A percentile compares a stretch with the other conserved stretches of the same genome.
Conservation (phyloP, 352 stramenopile species). For the Phytophthora podocarpi region DNA sequence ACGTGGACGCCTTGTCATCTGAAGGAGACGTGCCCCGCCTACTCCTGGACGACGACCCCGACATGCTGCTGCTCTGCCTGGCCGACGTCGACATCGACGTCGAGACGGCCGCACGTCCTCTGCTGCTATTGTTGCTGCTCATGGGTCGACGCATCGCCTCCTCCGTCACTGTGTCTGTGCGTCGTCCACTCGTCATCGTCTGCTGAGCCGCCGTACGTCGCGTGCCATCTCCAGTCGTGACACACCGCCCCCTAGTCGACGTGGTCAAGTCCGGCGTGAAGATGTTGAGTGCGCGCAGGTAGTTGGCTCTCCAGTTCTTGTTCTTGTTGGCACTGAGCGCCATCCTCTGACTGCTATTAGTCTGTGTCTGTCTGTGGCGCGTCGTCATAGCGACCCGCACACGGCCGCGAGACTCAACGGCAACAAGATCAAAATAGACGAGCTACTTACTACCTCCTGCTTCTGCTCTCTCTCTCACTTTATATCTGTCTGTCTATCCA, state of each 20-base stretch:
- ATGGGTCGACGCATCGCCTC: conserved; percentile 3
- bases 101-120: conserved; percentile 9
- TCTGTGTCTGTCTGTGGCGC: conserved; percentile 6
- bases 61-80: conserved; percentile 24
- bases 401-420: not conserved
- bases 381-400: conserved; percentile 16
- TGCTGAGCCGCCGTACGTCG: not conserved
- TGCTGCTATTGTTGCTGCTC: conserved; percentile 23
- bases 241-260: conserved; percentile 15
- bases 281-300: conserved; percentile 80
- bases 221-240: not conserved
- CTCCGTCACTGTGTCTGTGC: not conserved
- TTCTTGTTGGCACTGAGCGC: conserved; percentile 36
- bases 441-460: not conserved
- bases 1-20: conserved; percentile 28
- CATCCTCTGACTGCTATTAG: conserved; percentile 27
- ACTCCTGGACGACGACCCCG: conserved; percentile 21
- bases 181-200: conserved; percentile 1
- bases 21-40: conserved; percentile 8
- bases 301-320: conserved; percentile 81
- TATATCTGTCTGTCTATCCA: no score
- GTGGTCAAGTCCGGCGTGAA: conserved; percentile 51
- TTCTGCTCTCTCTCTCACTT: not conserved
- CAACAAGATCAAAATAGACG: conserved; percentile 6
- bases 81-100: conserved; percentile 6